Conservation (phyloP, 768 basidiomycete species). For the Auricularia sp. region DNA sequence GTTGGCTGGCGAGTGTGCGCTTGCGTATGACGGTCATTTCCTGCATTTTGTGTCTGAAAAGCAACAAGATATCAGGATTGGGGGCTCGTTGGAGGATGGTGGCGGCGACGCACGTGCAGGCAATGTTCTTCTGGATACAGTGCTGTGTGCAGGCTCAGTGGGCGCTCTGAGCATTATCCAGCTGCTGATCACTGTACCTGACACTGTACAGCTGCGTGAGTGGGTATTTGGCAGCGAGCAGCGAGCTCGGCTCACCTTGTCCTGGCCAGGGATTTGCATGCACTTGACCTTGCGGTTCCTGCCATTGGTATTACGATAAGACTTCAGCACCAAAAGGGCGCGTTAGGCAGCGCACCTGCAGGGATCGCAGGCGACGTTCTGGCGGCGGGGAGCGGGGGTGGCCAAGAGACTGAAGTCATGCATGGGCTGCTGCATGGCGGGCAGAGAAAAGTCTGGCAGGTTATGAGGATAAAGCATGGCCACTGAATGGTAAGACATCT, state of each 20-base stretch:
- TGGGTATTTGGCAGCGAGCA: conserved; percentile 9
- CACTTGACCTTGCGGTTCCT: conserved; percentile 87
- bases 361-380: conserved; percentile 89
- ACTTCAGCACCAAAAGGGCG: conserved; percentile 8
- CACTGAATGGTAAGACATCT: background rate
- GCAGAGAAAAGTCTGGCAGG: background rate
- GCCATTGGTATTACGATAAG: conserved; percentile 9
- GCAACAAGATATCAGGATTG: background rate
- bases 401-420: background rate
- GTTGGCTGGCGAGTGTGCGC: conserved; percentile 43
- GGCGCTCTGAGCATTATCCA: conserved; percentile 3
- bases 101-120: conserved; percentile 68
- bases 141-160: conserved; percentile 38
- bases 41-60: conserved; percentile 61
- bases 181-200: conserved; percentile 39
- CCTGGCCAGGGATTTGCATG: conserved; percentile 69
- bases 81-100: conserved; percentile 7
- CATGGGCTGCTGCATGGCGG: background rate
- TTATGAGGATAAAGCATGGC: background rate
- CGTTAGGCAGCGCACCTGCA: conserved; percentile 50
- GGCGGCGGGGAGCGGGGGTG: conserved; percentile 70
- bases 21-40: conserved; percentile 82
- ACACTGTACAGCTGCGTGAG: conserved; percentile 33
- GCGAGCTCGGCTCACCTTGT: conserved; percentile 46
- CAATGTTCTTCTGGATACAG: conserved; percentile 78